phyloP scores from a whole-genome alignment of 1,139 yeast species.

The Geotrichum restrictum region DNA sequence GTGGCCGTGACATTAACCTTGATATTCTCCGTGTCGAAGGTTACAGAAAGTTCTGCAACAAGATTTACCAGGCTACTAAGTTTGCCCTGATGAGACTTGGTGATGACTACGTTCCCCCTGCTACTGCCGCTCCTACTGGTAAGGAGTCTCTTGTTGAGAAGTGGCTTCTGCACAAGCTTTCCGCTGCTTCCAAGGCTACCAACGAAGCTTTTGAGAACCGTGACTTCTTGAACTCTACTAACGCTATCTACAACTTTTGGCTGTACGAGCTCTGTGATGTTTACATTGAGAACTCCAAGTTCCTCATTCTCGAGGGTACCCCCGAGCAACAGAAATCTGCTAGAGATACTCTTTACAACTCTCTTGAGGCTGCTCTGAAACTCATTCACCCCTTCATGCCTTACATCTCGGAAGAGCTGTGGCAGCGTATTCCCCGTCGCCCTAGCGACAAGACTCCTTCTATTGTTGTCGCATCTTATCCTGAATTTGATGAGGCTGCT shows the following conservation, averaged over 20 bases:
- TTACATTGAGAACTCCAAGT: conserved; percentile 94
- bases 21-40: conserved; percentile 97
- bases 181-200: conserved; percentile 62
- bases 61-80: conserved; percentile 97
- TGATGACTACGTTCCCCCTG: conserved; percentile 78
- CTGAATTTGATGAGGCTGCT: conserved; percentile 57
- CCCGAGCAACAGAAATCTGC: conserved; percentile 81
- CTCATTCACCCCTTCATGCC: conserved; percentile 99
- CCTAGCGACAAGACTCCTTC: conserved; percentile 63
- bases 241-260: conserved; percentile 90
- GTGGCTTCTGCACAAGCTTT: conserved; percentile 89
- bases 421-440: conserved; percentile 96
- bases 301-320: conserved; percentile 86
- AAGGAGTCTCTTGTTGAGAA: conserved; percentile 88
- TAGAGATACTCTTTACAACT: conserved; percentile 86
- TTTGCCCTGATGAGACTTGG: conserved; percentile 93
- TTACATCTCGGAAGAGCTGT: conserved; percentile 91
- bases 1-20: conserved; percentile 96
- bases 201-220: conserved; percentile 70
- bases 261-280: conserved; percentile 91
- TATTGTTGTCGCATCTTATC: conserved; percentile 78
- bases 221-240: conserved; percentile 86
- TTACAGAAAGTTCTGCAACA: conserved; percentile 98
- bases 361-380: conserved; percentile 86
- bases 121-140: conserved; percentile 57